Conservation (phyloP, 2,329 filamentous ascomycete genomes). For the Apiospora rasikravindrae region DNA sequence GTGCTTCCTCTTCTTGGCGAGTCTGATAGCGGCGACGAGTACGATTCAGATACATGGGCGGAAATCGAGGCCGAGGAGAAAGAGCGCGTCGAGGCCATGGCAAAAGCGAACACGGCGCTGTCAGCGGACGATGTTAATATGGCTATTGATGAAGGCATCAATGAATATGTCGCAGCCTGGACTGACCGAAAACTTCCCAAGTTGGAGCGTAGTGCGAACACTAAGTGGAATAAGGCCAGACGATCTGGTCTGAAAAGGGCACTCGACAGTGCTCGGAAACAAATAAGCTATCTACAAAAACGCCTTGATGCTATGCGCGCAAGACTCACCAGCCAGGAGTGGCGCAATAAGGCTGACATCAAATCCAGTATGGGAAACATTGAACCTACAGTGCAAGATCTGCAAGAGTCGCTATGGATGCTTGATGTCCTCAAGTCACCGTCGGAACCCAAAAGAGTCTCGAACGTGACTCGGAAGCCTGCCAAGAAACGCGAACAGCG, state of each 20-base stretch:
- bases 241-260: constrained; percentile 45
- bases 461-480: constrained; percentile 30
- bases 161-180: constrained; percentile 61
- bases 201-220: constrained; percentile 60
- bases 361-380: constrained; percentile 61
- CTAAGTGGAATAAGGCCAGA: constrained; percentile 65
- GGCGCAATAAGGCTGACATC: constrained; percentile 59
- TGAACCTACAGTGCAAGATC: constrained; percentile 68
- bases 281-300: not conserved
- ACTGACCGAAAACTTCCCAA: constrained; percentile 60
- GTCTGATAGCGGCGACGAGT: constrained; percentile 51
- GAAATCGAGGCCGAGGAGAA: constrained; percentile 66
- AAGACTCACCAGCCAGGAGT: constrained; percentile 45
- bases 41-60: constrained; percentile 62
- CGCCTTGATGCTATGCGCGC: not conserved
- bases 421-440: constrained; percentile 51
- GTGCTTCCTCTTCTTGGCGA: constrained; percentile 59
- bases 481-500: constrained; percentile 33
- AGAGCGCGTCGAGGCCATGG: constrained; percentile 34
- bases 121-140: constrained; percentile 52
- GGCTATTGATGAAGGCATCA: constrained; percentile 60
- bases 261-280: constrained; percentile 42
- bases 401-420: constrained; percentile 58
- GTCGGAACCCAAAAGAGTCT: constrained; percentile 45
- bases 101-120: constrained; percentile 40